Percentiles rank a stretch among this genome's conserved stretches.
phyloP scores from a whole-genome alignment of 2,329 filamentous ascomycete genomes.

The Huntiella omanensis region DNA sequence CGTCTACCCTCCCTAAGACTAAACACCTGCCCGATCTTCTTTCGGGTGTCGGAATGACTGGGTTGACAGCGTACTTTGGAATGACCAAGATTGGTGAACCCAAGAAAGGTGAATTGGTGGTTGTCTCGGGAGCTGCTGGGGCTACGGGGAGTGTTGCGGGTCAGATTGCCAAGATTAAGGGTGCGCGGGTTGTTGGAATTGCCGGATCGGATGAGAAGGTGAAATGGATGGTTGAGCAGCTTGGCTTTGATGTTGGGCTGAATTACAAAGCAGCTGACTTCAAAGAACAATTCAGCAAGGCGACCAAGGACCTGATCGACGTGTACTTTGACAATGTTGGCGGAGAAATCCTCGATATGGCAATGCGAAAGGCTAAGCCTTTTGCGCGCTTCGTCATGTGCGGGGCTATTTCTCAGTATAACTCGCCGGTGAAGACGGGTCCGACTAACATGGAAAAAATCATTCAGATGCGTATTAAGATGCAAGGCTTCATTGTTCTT shows the following conservation, averaged over 20 bases:
- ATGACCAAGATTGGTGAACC: conserved; percentile 49
- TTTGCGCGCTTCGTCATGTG: conserved; percentile 52
- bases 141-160: conserved; percentile 60
- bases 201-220: conserved; percentile 51
- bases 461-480: conserved; percentile 35
- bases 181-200: conserved; percentile 41
- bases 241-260: conserved; percentile 48
- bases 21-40: conserved; percentile 37
- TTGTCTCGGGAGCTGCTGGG: conserved; percentile 60
- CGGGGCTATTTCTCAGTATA: conserved; percentile 53
- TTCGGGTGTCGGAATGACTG: conserved; percentile 45
- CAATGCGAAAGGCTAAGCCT: conserved; percentile 41
- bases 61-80: conserved; percentile 60
- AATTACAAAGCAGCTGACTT: conserved; percentile 53
- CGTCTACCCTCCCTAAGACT: conserved; percentile 23
- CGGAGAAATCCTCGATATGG: conserved; percentile 50
- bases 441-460: conserved; percentile 35
- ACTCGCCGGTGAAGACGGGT: conserved; percentile 29
- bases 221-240: conserved; percentile 40
- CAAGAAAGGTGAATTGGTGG: conserved; percentile 52
- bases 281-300: conserved; percentile 36
- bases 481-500: conserved; percentile 57
- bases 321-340: conserved; percentile 60
- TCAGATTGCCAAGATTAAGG: conserved; percentile 60
- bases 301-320: conserved; percentile 40